Evolutionary conservation across 1,284 basidiomycete species (phyloP).

Genomic region (Peniophora sp.): DNA sequence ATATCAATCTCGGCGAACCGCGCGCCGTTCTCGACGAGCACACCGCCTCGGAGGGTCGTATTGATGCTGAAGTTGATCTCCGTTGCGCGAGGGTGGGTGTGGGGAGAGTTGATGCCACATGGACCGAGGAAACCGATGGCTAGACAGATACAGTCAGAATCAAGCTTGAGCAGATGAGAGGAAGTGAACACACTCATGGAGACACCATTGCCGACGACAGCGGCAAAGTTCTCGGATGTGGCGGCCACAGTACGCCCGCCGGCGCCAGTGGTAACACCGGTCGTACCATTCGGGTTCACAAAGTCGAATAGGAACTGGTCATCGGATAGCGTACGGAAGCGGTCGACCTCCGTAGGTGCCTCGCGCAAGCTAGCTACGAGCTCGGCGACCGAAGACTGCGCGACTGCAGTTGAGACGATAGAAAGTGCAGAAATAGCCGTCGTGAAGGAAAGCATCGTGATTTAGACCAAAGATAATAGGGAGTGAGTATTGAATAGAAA

Average conservation of each 20-base stretch:
- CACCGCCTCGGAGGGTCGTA: conserved; percentile 19
- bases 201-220: conserved; percentile 12
- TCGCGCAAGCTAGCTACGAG: neutral
- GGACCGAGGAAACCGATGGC: conserved; percentile 14
- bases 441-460: neutral
- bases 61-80: conserved; percentile 22
- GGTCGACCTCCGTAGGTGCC: conserved; percentile 1
- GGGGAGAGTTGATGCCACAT: conserved; percentile 23
- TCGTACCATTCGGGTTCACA: conserved; percentile 2
- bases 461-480: neutral
- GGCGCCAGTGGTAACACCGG: conserved; percentile 7
- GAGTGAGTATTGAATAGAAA: neutral
- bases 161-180: neutral
- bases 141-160: neutral
- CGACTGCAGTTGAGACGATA: neutral
- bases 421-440: neutral
- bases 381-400: neutral
- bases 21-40: conserved; percentile 26
- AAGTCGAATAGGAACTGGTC: conserved; percentile 15
- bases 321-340: neutral
- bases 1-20: conserved; percentile 26
- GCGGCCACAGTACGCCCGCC: conserved; percentile 12
- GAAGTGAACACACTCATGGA: conserved; percentile 6
- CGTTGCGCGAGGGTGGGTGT: conserved; percentile 23
- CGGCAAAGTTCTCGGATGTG: conserved; percentile 11